phyloP scores from a whole-genome alignment of 2,329 filamentous ascomycete genomes.

The Alternaria gaisen region DNA sequence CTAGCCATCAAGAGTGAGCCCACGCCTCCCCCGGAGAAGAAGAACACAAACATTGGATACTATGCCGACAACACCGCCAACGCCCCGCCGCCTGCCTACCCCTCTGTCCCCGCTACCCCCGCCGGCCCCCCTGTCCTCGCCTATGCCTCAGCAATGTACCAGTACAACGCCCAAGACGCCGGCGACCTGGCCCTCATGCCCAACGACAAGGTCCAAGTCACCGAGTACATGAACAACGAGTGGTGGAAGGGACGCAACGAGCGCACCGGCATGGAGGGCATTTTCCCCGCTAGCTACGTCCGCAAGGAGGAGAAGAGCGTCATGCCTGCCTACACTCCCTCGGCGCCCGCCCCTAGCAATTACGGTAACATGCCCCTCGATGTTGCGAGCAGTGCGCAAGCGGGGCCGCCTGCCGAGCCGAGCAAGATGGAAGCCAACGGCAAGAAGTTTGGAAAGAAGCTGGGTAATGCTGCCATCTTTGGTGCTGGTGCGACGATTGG shows the following conservation, averaged over 20 bases:
- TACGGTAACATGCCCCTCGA: constrained; percentile 79
- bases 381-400: constrained; percentile 66
- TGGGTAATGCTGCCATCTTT: constrained; percentile 86
- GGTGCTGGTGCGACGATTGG: constrained; percentile 93
- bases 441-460: constrained; percentile 97
- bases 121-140: constrained; percentile 67
- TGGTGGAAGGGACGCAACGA: constrained; percentile 95
- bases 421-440: constrained; percentile 77
- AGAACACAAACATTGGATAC: constrained; percentile 54
- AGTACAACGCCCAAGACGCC: constrained; percentile 79
- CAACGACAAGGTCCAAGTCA: constrained; percentile 81
- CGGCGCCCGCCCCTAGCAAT: constrained; percentile 62
- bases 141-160: constrained; percentile 82
- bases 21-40: constrained; percentile 45
- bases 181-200: constrained; percentile 84
- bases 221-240: constrained; percentile 94
- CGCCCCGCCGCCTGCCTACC: constrained; percentile 56
- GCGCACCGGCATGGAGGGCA: constrained; percentile 84
- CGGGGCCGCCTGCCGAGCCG: constrained; percentile 54
- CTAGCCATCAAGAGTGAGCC: constrained; percentile 44
- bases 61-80: constrained; percentile 51
- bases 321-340: constrained; percentile 49
- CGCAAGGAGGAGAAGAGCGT: constrained; percentile 69
- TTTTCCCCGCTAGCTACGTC: constrained; percentile 95
- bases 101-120: constrained; percentile 58